Evolutionary conservation across 2,329 filamentous ascomycete species (phyloP), one percentile per base, ranked within the genome.

Genomic region (Colletotrichum tabaci): DNA sequence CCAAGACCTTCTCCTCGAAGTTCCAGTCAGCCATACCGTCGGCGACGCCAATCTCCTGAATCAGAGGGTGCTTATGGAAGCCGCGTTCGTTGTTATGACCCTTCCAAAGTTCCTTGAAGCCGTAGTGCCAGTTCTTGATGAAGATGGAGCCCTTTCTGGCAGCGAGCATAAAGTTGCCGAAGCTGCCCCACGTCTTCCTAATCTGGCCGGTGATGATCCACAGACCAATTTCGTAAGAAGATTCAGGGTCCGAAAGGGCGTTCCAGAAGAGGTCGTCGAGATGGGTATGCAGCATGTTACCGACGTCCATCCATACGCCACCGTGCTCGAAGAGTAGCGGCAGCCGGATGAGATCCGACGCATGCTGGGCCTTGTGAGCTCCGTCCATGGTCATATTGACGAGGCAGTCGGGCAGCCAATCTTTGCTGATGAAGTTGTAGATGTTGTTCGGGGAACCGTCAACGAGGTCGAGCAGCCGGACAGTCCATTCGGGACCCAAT

Each of bases 341-440:
- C 2, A 84, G 78, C 4, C 85, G 80, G n/a, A 85, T 76, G 10
- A 86, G 79, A 60, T 86, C 84, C 0, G 82, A 80, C 2, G 79
- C 79, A 71, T 86, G 84, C 9, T 82, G 84, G 0, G 83, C 82
- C 18, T 49, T 49, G 46, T 49, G 46, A 12, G 18, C 8, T 21
- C 46, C 46, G 8, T 49, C n/a, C 46, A 49, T 49, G 8, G 46
- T 49, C 8, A n/a, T n/a, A 12, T 21, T 21, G 6, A 49, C 18
- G 4, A 49, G 46, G n/a, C 46, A 49, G 4, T 49, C 46, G 2
- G 46, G 46, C 18, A 49, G n/a, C 46, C 46, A 49, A 49, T 49
- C 8, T 9, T 49, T 21, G 46, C 18, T 10, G 18, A 49, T 23
- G 46, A 49, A 49, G 46, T 49, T 49, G 18, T 49, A 49, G 9